These are phyloP conservation scores for Raphanus raphanistrum DNA, from an alignment of 345 rosid species.

Conservation along the genomic window DNA sequence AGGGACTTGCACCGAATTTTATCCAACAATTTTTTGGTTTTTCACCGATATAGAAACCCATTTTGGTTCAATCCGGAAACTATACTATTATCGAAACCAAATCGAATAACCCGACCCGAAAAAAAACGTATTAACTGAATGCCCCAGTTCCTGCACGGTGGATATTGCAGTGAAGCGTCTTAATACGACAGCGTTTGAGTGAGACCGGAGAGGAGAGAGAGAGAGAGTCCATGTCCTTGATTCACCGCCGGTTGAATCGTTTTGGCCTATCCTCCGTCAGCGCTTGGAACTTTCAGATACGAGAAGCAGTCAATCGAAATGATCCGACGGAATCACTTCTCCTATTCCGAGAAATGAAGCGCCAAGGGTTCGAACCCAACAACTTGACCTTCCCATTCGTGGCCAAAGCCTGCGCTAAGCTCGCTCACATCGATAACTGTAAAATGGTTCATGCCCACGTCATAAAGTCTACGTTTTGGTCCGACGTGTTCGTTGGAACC, in stretches of 20 bases:
- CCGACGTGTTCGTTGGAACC: slow-evolving; percentile 52
- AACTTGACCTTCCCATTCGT: slow-evolving; percentile 59
- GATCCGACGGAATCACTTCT: slow-evolving; percentile 41
- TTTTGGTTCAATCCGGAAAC: too few species aligned
- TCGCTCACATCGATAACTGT: slow-evolving; percentile 31
- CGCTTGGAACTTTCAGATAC: slow-evolving; percentile 48
- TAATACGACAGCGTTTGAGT: neutral
- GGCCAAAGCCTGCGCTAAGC: slow-evolving; percentile 63
- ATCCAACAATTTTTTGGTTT: too few species aligned
- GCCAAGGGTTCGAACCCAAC: slow-evolving; percentile 46
- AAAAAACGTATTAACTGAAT: too few species aligned
- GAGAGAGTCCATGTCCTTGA: slow-evolving; percentile 33
- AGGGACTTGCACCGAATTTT: too few species aligned
- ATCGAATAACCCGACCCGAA: too few species aligned
- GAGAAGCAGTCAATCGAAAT: slow-evolving; percentile 46
- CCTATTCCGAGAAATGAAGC: slow-evolving; percentile 55
- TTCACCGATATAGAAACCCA: neutral
- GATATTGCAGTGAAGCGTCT: too few species aligned
- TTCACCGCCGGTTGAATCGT: slow-evolving; percentile 24
- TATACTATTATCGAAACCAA: too few species aligned
- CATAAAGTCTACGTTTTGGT: slow-evolving; percentile 47
- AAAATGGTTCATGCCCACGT: slow-evolving; percentile 50
- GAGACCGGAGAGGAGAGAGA: neutral
- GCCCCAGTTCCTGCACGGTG: too few species aligned
- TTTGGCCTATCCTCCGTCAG: slow-evolving; percentile 27